These are phyloP conservation scores for Podaxis sp. DNA, from an alignment of 768 basidiomycete species.

Conservation along the genomic window DNA sequence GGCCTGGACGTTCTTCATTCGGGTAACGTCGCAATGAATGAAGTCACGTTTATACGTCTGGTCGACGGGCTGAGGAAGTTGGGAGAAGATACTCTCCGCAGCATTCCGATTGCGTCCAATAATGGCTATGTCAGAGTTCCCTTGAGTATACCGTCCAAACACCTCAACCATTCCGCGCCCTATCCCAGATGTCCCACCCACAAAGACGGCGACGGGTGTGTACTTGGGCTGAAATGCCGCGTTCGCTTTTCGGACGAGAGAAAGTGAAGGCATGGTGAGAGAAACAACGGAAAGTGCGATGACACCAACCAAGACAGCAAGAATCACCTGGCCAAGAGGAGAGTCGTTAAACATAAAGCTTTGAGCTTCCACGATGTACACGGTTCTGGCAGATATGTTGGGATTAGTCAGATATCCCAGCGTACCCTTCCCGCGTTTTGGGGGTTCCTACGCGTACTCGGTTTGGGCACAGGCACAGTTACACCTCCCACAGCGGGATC, in stretches of 20 bases:
- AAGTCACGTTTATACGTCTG: conserved; percentile 34
- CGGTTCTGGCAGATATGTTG: neutral
- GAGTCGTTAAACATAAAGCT: neutral
- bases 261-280: conserved; percentile 21
- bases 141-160: conserved; percentile 38
- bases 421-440: no score
- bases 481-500: no score
- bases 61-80: conserved; percentile 29
- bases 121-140: conserved; percentile 44
- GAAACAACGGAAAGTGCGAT: neutral
- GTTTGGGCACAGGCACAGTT: no score
- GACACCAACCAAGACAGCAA: neutral
- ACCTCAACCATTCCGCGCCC: conserved; percentile 38
- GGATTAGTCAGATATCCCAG: neutral
- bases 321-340: neutral
- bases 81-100: conserved; percentile 35
- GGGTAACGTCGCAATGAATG: conserved; percentile 41
- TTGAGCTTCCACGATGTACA: no score
- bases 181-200: conserved; percentile 37
- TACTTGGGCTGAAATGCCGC: conserved; percentile 20
- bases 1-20: conserved; percentile 42
- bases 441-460: no score
- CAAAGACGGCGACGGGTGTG: conserved; percentile 28
- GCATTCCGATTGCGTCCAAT: conserved; percentile 41
- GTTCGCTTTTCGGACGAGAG: conserved; percentile 25